These are phyloP conservation scores for Carnegiea gigantea DNA, from an alignment of 179 eudicot species.

Conservation along the genomic window DNA sequence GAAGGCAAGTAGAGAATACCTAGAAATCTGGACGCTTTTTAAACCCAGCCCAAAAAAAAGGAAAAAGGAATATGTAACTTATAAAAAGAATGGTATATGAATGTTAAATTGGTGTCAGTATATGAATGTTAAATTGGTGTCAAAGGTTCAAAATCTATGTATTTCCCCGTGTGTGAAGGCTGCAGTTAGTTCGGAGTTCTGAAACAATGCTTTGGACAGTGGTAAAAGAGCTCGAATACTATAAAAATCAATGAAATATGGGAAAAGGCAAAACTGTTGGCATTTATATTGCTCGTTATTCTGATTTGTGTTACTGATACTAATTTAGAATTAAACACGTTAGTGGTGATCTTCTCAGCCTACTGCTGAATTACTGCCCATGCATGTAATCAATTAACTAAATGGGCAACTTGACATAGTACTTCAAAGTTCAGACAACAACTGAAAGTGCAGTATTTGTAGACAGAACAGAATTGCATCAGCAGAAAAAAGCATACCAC, in stretches of 20 bases:
- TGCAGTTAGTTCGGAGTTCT: neutral
- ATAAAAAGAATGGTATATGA: neutral
- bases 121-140: neutral
- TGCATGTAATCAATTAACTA: neutral
- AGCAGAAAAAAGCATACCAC: conserved; percentile 55
- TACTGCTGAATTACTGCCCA: neutral
- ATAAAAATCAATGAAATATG: neutral
- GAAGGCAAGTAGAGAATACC: neutral
- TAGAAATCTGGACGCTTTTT: neutral
- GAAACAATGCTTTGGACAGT: neutral
- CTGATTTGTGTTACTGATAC: neutral
- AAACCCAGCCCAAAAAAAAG: neutral
- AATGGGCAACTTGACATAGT: neutral
- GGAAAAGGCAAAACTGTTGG: neutral
- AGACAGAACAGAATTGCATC: neutral
- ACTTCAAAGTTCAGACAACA: neutral
- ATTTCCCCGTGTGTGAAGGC: neutral
- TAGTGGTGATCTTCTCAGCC: neutral
- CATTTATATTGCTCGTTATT: neutral
- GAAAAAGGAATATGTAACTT: neutral
- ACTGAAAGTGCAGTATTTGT: neutral
- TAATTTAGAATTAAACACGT: neutral
- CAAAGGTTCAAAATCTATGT: neutral
- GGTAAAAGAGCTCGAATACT: neutral
- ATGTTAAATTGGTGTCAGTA: neutral